These are phyloP conservation scores for Claviceps sorghi DNA, from an alignment of 2,329 filamentous ascomycete genomes.

Conservation along the genomic window DNA sequence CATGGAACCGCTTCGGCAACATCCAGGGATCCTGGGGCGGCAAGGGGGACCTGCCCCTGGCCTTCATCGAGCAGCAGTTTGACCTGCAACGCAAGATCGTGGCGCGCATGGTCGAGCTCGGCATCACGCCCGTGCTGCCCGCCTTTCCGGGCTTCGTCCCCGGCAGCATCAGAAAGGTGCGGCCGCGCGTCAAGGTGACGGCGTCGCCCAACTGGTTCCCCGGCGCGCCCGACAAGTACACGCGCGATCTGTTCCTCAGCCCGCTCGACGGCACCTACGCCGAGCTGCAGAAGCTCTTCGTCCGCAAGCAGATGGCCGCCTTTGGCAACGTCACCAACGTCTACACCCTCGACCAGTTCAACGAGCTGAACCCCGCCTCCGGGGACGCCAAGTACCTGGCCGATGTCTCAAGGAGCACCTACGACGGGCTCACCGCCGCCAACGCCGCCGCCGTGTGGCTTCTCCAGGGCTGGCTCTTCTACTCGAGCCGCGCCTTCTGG, in stretches of 20 bases:
- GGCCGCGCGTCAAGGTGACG: conserved; percentile 27
- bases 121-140: conserved; percentile 36
- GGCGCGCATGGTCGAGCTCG: conserved; percentile 33
- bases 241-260: conserved; percentile 32
- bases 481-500: conserved; percentile 27
- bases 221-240: conserved; percentile 20
- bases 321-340: conserved; percentile 34
- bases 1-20: conserved; percentile 41
- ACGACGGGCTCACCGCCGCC: conserved; percentile 30
- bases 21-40: conserved; percentile 35
- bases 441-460: conserved; percentile 35
- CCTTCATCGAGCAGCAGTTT: conserved; percentile 33
- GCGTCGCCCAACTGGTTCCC: conserved; percentile 26
- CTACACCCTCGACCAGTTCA: conserved; percentile 39
- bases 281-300: conserved; percentile 28
- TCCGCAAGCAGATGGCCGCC: conserved; percentile 28
- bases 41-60: conserved; percentile 20
- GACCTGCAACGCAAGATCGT: conserved; percentile 33
- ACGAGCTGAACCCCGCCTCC: conserved; percentile 33
- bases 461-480: conserved; percentile 38
- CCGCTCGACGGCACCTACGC: conserved; percentile 29
- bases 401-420: conserved; percentile 21
- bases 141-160: conserved; percentile 37
- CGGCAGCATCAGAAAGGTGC: conserved; percentile 22
- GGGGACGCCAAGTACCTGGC: conserved; percentile 27